Conservation (phyloP, 345 rosid species). For the Acer negundo region DNA sequence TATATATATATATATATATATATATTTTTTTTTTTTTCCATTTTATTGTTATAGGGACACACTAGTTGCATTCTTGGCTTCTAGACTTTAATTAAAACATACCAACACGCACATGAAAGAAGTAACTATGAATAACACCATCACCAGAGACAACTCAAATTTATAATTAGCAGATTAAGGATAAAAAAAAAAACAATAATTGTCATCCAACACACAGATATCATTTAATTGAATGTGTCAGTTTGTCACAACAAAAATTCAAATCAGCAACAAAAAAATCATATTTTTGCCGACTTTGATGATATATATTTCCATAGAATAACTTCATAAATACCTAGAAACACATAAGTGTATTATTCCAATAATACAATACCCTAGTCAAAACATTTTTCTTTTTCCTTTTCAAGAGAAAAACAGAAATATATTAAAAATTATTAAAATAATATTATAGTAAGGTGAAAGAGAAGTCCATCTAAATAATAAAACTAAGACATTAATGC, state of each 20-base stretch:
- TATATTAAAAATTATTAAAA: not conserved
- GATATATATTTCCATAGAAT: no score
- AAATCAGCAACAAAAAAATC: no score
- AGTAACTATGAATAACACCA: not conserved
- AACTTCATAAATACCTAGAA: no score
- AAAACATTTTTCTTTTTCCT: no score
- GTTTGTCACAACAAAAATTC: no score
- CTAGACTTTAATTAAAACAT: not conserved
- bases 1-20: no score
- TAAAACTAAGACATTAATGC: not conserved
- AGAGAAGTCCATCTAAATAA: not conserved
- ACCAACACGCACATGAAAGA: not conserved
- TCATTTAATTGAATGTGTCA: not conserved
- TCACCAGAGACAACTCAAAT: not conserved
- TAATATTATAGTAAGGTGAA: not conserved
- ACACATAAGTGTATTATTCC: no score
- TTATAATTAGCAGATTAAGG: not conserved
- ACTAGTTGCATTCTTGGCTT: not conserved
- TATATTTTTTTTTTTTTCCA: not conserved
- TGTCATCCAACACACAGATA: not conserved
- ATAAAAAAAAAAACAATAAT: no score
- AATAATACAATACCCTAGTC: no score
- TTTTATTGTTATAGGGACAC: not conserved
- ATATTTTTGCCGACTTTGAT: no score
- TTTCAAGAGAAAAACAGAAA: not conserved